These are phyloP conservation scores for Closterium sp. DNA, from an alignment of 139 green algal species.

Conservation along the genomic window DNA sequence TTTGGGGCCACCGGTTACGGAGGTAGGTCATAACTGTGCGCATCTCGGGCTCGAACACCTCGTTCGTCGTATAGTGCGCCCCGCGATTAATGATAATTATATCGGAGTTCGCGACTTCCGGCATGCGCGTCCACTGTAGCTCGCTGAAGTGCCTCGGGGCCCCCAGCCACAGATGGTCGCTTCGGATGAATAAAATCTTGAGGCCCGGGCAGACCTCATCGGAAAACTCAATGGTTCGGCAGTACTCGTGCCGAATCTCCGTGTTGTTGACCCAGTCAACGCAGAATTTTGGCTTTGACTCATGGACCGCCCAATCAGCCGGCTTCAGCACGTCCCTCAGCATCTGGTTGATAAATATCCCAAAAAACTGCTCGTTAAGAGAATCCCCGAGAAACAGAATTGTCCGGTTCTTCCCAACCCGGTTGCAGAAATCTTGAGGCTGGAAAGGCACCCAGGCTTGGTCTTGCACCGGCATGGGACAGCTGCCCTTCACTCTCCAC, in stretches of 20 bases:
- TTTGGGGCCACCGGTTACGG: neutral
- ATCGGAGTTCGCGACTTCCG: neutral
- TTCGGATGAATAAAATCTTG: neutral
- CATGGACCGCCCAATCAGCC: neutral
- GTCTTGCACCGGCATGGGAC: neutral
- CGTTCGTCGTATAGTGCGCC: neutral
- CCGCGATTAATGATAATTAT: slow-evolving; percentile 17
- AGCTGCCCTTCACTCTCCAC: neutral
- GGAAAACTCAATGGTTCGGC: neutral
- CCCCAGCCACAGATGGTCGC: neutral
- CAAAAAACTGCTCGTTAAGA: neutral
- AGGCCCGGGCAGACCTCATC: neutral
- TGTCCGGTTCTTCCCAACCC: neutral
- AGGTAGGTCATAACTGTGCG: neutral
- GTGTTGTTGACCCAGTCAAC: neutral
- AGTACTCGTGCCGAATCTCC: neutral
- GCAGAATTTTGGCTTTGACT: neutral
- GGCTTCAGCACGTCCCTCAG: neutral
- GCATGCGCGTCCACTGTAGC: neutral
- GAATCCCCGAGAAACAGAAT: slow-evolving; percentile 1
- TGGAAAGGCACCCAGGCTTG: neutral
- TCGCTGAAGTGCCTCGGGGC: neutral
- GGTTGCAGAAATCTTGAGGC: neutral
- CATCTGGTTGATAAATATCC: neutral
- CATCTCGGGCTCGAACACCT: neutral